A percentile compares a stretch with the other conserved stretches of the same genome.
These are phyloP conservation scores for Claviceps paspali DNA, from an alignment of 2,329 filamentous ascomycete genomes.

Conservation along the genomic window DNA sequence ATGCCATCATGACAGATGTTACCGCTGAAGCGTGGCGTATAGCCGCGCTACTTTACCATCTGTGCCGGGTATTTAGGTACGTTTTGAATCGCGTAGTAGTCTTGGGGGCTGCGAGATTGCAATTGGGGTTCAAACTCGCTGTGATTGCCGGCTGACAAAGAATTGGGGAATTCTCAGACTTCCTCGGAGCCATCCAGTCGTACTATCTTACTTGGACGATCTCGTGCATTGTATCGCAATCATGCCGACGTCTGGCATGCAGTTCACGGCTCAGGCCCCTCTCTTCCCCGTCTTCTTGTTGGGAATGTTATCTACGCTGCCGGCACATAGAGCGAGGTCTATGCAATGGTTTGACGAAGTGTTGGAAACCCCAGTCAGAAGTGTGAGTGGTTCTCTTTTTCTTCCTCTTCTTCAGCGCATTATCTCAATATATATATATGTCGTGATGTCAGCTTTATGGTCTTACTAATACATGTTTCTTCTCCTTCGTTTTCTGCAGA, in stretches of 20 bases:
- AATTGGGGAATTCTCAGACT: constrained; percentile 12
- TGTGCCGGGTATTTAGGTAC: constrained; percentile 23
- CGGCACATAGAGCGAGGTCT: constrained; percentile 16
- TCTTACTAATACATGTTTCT: no score
- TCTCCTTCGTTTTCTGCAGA: no score
- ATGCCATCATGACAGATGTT: constrained; percentile 23
- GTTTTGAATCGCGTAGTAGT: no score
- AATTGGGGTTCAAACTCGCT: constrained; percentile 1
- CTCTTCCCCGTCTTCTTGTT: constrained; percentile 26
- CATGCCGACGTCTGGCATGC: constrained; percentile 25
- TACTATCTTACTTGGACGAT: constrained; percentile 17
- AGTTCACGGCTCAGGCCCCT: constrained; percentile 27
- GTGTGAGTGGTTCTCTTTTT: constrained; percentile 18
- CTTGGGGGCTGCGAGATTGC: neutral
- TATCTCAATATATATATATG: no score
- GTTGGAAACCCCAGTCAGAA: constrained; percentile 21
- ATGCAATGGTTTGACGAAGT: constrained; percentile 22
- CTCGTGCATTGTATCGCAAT: constrained; percentile 22
- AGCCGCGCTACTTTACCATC: constrained; percentile 22
- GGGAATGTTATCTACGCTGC: constrained; percentile 18
- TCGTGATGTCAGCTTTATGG: no score
- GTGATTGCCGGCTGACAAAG: neutral
- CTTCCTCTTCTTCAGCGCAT: no score
- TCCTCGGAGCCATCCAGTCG: constrained; percentile 21
- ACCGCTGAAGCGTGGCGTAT: constrained; percentile 27